Evolutionary conservation across 2,329 filamentous ascomycete genomes (phyloP), one percentile per base, ranked within the genome.

Genomic region (Exophiala sp.): DNA sequence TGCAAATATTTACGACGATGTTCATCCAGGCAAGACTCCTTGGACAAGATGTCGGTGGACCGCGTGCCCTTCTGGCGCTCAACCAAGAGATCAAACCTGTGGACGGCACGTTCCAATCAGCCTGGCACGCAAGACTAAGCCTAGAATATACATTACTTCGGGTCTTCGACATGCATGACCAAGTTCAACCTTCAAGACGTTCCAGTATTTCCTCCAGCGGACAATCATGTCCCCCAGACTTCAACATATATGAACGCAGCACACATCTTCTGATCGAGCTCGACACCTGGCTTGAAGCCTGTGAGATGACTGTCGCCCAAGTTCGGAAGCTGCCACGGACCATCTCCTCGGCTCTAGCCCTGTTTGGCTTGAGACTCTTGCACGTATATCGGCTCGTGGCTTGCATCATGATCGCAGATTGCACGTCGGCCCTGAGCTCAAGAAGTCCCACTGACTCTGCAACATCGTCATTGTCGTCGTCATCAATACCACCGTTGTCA

Each of bases 1-100:
- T 66, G 18, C 61, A 68, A 12, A 60, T 61, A 1, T 68, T 68
- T 32, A 58, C 63, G 1, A 64, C 67, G 4, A 48, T 70, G 1
- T 52, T 59, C 24, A 59, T 66, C 16, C 66, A 69, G 54, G 57
- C 62, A 8, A 64, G 62, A 33, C 57, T 70, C 32, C 64, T 67
- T 21, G 63, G 64, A 24, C 64, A 53, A 33, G 18, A 43, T 14
- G 9, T 50, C 38, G 29, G 38, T 24, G 35, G 20, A 11, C 6
- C 47, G n/a, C 36, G 36, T 33, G 20, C 43, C 2, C 47, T 50
- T 21, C 32, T 41, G 16, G 33, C 41, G 4, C 20, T 34, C n/a
- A 14, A 35, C 29, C 21, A 6, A 14, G 24, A 35, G 2, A 6
- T 20, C 11, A 18, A 38, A n/a, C 20, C 21, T 14, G 14, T 38